Base-by-base conservation (phyloP, 2,329 filamentous ascomycete genomes). In the Botryotinia narcissicola region DNA sequence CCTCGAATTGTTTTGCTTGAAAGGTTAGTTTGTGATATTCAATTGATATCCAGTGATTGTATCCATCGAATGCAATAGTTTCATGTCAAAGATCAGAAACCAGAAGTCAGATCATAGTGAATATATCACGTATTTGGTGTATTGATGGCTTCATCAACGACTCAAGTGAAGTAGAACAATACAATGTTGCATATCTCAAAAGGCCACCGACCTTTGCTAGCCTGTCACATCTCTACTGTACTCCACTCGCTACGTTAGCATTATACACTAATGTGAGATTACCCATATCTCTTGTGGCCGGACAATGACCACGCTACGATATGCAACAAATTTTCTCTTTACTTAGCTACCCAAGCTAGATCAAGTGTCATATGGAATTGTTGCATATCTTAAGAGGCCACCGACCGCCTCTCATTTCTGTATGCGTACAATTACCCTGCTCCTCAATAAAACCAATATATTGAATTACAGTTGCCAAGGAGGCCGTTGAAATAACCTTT, bases 111-210 rank as follows among this genome's bases (percentile, higher is more conserved):
- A 29, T 32, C n/a, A 57, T 32, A 29, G 14, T 57, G 2, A 8
- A 16, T 18, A 18, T 7, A 57, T 16, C 51, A 9, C 3, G 18
- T 18, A 16, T 18, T 18, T 57, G 51, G 18, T 9, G 6, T 29
- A n/a, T 29, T 29, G 51, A 29, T 57, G n/a, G 35, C 35, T 62
- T 40, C 35, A 25, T 62, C 60, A n/a, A 40, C 7, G 37, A 42
- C 3, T 18, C 35, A n/a, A 62, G 37, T 42, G 29, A 37, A 40
- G 6, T 35, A 29, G n/a, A 60, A 46, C 32, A 32, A 22, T 20
- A 1, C 18, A 70, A 61, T 29, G 29, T 70, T 70, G 68, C 69
- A 71, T 18, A 42, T 44, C 32, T 63, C 22, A 63, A 63, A 62
- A 63, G 69, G 29, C 57, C 57, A 29, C 42, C 10, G 63, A 25